Conservation (phyloP, 2,329 filamentous ascomycete genomes). For the Aspergillus viridinutans region DNA sequence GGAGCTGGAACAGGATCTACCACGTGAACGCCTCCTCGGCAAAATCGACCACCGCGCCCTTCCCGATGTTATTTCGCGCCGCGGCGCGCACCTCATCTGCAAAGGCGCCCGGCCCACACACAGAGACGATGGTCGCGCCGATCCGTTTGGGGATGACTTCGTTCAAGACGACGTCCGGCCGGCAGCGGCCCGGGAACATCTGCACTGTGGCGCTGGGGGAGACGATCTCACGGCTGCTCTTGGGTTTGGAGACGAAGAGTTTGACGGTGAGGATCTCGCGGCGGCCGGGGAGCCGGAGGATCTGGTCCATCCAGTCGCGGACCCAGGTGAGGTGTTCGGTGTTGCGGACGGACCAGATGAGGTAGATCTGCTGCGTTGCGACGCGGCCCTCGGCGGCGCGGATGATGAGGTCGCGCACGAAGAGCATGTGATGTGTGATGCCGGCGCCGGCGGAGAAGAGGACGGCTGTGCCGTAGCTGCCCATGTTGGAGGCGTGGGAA, state of each 20-base stretch:
- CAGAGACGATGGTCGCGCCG: slow-evolving; percentile 58
- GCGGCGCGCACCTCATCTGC: slow-evolving; percentile 58
- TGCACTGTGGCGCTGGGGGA: slow-evolving; percentile 56
- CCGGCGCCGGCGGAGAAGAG: slow-evolving; percentile 64
- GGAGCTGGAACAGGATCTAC: slow-evolving; percentile 27
- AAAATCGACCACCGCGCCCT: slow-evolving; percentile 56
- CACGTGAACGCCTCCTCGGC: slow-evolving; percentile 64
- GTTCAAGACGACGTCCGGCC: slow-evolving; percentile 53
- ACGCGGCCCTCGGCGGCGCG: slow-evolving; percentile 50
- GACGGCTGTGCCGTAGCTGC: slow-evolving; percentile 61
- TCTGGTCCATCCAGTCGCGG: slow-evolving; percentile 62
- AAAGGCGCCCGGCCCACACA: slow-evolving; percentile 61
- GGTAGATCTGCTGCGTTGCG: slow-evolving; percentile 56
- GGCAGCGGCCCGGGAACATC: slow-evolving; percentile 59
- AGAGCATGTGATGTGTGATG: slow-evolving; percentile 62
- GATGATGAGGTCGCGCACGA: slow-evolving; percentile 55
- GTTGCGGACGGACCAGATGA: slow-evolving; percentile 60
- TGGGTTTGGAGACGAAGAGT: slow-evolving; percentile 60
- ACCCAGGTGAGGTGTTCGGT: slow-evolving; percentile 61
- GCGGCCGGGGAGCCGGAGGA: slow-evolving; percentile 56
- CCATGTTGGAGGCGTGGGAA: slow-evolving; percentile 53
- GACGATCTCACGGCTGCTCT: slow-evolving; percentile 51
- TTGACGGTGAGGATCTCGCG: slow-evolving; percentile 57
- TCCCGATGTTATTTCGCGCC: slow-evolving; percentile 48
- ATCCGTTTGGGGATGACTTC: slow-evolving; percentile 53